These are phyloP conservation scores for Echium plantagineum DNA, from an alignment of 257 asterid genomes.

Conservation along the genomic window DNA sequence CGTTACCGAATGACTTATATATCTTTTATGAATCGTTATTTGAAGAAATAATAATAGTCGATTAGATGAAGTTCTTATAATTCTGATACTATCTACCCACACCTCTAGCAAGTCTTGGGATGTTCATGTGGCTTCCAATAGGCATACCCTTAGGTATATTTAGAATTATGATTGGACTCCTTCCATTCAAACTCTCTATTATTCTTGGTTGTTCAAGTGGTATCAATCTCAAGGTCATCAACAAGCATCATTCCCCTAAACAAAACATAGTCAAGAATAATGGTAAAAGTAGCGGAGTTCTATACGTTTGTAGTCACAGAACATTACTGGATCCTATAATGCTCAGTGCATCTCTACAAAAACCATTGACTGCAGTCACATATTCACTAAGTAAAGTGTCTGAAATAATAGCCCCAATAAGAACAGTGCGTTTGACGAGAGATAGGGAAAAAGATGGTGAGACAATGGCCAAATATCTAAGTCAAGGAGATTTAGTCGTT, in stretches of 20 bases:
- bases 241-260: no score
- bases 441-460: constrained; percentile 26
- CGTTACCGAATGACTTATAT: no score
- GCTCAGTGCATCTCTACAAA: constrained; percentile 16
- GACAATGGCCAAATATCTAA: constrained; percentile 23
- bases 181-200: constrained; percentile 3
- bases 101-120: constrained; percentile 11
- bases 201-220: background rate
- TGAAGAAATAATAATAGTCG: no score
- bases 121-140: constrained; percentile 17
- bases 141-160: constrained; percentile 1
- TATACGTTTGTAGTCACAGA: constrained; percentile 41
- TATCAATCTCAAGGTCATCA: background rate
- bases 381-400: constrained; percentile 40
- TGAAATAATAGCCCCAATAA: constrained; percentile 30
- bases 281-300: constrained; percentile 18
- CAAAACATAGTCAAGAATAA: no score
- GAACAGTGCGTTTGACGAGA: constrained; percentile 28
- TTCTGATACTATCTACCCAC: no score
- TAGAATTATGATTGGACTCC: constrained; percentile 2
- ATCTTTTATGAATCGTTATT: no score
- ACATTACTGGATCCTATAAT: constrained; percentile 34
- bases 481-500: constrained; percentile 30
- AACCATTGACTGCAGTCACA: constrained; percentile 33
- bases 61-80: no score